Percentiles rank a stretch among this genome's conserved stretches.
phyloP scores from a whole-genome alignment of 345 rosid species.

The Psidium friedrichsthalianum region DNA sequence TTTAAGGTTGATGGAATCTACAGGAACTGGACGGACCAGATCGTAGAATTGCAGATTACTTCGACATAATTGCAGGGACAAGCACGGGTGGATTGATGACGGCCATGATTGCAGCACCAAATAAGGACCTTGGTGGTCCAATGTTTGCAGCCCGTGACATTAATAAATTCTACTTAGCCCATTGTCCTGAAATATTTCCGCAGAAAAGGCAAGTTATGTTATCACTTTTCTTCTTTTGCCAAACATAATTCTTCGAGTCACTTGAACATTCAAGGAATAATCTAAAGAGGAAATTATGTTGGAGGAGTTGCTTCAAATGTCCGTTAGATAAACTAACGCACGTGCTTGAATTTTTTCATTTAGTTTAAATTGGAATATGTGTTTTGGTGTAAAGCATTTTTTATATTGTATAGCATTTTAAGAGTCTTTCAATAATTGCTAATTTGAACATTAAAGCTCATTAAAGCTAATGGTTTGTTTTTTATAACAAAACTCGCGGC shows the following conservation, averaged over 20 bases:
- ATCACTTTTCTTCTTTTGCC: background rate
- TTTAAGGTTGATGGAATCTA: background rate
- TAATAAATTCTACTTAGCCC: background rate
- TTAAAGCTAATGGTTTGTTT: background rate
- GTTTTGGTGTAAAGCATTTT: background rate
- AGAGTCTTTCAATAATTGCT: background rate
- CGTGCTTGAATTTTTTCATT: background rate
- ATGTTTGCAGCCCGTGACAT: background rate
- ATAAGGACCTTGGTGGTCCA: background rate
- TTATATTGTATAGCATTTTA: background rate
- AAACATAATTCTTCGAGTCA: background rate
- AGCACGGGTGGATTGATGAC: background rate
- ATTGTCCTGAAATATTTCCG: background rate
- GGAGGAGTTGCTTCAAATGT: background rate
- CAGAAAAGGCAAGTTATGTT: background rate
- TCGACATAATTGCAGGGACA: background rate
- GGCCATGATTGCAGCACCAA: background rate
- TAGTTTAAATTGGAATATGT: background rate
- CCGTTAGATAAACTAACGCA: background rate
- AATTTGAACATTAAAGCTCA: background rate
- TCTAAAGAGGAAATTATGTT: background rate
- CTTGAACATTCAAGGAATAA: background rate
- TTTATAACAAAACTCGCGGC: background rate
- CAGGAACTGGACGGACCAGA: background rate
- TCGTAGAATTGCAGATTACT: background rate